phyloP scores from a whole-genome alignment of 2,329 filamentous ascomycete genomes.

The Cercospora sesami region DNA sequence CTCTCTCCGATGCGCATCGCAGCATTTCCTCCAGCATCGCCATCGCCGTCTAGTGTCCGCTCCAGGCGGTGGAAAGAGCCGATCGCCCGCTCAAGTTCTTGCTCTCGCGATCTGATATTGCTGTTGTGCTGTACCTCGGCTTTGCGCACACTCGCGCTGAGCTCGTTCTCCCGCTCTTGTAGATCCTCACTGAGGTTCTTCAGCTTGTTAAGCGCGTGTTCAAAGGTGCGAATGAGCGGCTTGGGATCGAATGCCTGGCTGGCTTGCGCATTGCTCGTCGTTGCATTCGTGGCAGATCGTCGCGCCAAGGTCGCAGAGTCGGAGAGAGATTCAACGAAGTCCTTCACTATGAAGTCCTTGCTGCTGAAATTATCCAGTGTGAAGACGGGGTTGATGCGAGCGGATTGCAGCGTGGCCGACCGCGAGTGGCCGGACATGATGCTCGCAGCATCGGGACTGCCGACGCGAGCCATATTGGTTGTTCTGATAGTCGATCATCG shows the following conservation, averaged over 20 bases:
- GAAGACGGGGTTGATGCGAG: slow-evolving; percentile 56
- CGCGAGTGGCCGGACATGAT: slow-evolving; percentile 41
- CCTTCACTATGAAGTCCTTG: slow-evolving; percentile 91
- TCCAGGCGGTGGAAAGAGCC: slow-evolving; percentile 89
- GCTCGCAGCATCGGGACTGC: slow-evolving; percentile 44
- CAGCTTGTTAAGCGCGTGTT: slow-evolving; percentile 70
- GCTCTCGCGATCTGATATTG: slow-evolving; percentile 81
- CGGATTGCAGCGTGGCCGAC: slow-evolving; percentile 31
- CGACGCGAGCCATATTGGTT: slow-evolving; percentile 23
- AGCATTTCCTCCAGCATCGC: slow-evolving; percentile 71
- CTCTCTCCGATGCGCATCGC: slow-evolving; percentile 93
- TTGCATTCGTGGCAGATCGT: slow-evolving; percentile 60
- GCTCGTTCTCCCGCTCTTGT: slow-evolving; percentile 84
- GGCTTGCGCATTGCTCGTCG: slow-evolving; percentile 37
- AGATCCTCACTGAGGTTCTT: slow-evolving; percentile 76
- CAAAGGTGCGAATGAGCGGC: slow-evolving; percentile 92
- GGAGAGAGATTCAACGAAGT: slow-evolving; percentile 92
- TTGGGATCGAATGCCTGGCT: slow-evolving; percentile 78
- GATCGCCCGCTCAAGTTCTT: slow-evolving; percentile 89
- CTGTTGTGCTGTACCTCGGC: slow-evolving; percentile 91
- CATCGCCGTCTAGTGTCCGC: slow-evolving; percentile 64
- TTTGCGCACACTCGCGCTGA: slow-evolving; percentile 82
- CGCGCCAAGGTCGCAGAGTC: slow-evolving; percentile 79
- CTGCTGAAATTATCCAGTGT: slow-evolving; percentile 71
- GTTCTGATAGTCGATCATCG: not conserved